Base-by-base conservation (phyloP, 2,329 filamentous ascomycete species). In the Byssoonygena ceratinophila region DNA sequence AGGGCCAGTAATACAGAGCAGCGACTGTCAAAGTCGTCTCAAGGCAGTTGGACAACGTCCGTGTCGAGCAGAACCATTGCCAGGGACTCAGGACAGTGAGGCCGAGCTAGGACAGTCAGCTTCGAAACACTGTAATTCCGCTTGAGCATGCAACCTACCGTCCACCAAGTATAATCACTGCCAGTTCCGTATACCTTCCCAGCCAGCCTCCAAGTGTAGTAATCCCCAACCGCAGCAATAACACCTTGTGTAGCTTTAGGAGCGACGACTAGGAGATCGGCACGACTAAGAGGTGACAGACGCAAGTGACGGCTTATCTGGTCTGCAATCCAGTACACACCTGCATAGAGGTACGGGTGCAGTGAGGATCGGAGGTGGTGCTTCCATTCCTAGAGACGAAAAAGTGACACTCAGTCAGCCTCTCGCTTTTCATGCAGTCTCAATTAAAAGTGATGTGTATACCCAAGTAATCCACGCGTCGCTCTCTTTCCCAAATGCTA, bases 381-480 rank as follows among this genome's bases (percentile, higher is more conserved):
- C 63, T 81, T 79, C 92, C 92, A 98, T 83, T 98, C 92, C 91
- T 96, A 64, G 55, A 41, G 32, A 32, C 12, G 22, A 29, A 37
- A 9, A 27, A 51, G 31, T 37, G n/a, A 23, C 40, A 34, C 14
- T 37, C 45, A 34, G n/a, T 36, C 48, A 53, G 51, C 46, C 31
- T n/a, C 34, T 37, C 9, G 4, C 18, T 37, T 34, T 37, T 46
- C 34, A 47, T 52, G 39, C 34, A 39, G 49, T 22, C 49, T 32
- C 39, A 27, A 52, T 52, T 43, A 41, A 41, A 46, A 46, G 50
- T 32, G 50, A 46, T 31, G 34, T 51, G 39, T 53, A 72, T 76
- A 94, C 91, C 92, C 92, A 98, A 57, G 92, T 98, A 63, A 96
- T 77, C 87, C 91, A 98, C 25, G 91, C 87, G 57, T 86, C 85